phyloP scores from a whole-genome alignment of 129 eudicot species.

The Artemisia annua region DNA sequence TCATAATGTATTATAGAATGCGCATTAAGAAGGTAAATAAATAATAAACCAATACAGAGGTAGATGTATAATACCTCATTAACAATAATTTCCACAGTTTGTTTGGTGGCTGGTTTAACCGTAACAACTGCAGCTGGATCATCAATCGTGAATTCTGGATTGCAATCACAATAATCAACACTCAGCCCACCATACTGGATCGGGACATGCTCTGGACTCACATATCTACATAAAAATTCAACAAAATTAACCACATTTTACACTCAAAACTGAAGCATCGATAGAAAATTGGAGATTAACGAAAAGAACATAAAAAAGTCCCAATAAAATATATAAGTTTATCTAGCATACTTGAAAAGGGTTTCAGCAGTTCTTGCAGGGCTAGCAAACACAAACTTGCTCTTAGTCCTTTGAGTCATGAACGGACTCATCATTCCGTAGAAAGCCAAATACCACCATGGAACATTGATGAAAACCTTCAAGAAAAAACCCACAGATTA shows the following conservation, averaged over 20 bases:
- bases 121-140: conserved; percentile 82
- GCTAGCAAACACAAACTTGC: conserved; percentile 95
- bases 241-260: conserved; percentile 8
- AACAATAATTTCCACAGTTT: conserved; percentile 76
- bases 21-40: no score
- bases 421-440: conserved; percentile 79
- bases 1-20: no score
- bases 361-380: conserved; percentile 83
- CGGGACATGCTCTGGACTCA: conserved; percentile 86
- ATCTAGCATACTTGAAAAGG: conserved; percentile 67
- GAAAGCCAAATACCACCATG: conserved; percentile 98
- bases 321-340: no score
- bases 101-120: conserved; percentile 80
- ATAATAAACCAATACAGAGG: no score
- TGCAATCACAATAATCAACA: conserved; percentile 72
- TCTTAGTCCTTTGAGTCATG: conserved; percentile 86
- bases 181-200: conserved; percentile 82
- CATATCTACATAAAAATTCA: conserved; percentile 51
- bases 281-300: neutral
- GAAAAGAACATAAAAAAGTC: neutral
- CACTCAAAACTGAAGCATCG: neutral
- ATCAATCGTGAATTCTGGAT: conserved; percentile 64
- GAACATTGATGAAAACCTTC: conserved; percentile 92
- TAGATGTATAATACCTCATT: conserved; percentile 51
- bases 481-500: neutral